Evolutionary conservation across 345 rosid species (phyloP).

Genomic region (Diplotaxis tenuifolia): DNA sequence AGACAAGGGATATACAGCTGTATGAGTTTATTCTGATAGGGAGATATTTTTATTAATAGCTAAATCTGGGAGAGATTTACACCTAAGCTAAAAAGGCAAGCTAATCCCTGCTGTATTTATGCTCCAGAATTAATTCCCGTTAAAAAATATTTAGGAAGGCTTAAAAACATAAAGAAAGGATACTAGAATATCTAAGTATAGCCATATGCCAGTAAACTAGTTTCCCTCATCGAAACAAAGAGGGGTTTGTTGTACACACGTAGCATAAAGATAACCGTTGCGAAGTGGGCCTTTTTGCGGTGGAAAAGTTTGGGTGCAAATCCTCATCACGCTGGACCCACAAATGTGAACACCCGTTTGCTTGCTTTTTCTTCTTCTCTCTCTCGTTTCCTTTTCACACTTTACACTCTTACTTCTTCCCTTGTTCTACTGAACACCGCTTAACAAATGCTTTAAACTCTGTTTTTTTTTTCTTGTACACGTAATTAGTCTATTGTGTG

Average conservation of each 20-base stretch:
- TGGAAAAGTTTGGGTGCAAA: too few relatives aligned
- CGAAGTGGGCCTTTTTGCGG: too few relatives aligned
- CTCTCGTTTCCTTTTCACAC: background rate
- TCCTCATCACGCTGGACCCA: too few relatives aligned
- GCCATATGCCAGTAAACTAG: background rate
- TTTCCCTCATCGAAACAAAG: too few relatives aligned
- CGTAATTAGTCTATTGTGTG: background rate
- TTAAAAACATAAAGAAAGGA: background rate
- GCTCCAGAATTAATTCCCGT: too few relatives aligned
- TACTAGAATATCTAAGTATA: background rate
- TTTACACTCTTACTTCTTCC: background rate
- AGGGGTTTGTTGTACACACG: too few relatives aligned
- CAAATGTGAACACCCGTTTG: too few relatives aligned
- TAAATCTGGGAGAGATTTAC: constrained; percentile 1
- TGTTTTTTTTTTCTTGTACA: background rate
- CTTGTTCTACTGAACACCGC: background rate
- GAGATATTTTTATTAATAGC: constrained; percentile 3
- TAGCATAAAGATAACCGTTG: too few relatives aligned
- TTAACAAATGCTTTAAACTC: background rate
- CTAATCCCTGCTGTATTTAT: background rate
- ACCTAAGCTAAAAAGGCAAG: background rate
- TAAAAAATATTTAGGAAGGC: too few relatives aligned
- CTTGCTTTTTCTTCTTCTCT: too few relatives aligned
- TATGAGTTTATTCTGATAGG: background rate
- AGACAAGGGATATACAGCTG: constrained; percentile 9